Evolutionary conservation across 2,329 filamentous ascomycete genomes (phyloP).

Genomic region (Ceratocystis albifundus): DNA sequence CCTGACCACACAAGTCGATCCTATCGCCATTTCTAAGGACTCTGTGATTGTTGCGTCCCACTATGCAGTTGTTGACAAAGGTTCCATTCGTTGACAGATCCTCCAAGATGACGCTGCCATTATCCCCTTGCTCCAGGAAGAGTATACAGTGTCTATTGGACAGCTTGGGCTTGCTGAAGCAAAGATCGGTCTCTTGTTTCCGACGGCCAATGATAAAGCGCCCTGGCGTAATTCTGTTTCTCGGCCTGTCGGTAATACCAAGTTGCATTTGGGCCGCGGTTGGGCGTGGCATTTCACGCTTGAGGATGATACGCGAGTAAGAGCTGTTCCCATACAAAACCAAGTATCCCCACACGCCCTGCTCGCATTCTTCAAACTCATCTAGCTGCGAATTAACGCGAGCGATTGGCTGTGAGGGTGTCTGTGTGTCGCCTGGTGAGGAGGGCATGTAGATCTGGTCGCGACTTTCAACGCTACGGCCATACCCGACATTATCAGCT

Average conservation of each 20-base stretch:
- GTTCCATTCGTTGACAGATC: constrained; percentile 95
- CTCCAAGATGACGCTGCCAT: constrained; percentile 60
- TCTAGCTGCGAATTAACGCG: constrained; percentile 42
- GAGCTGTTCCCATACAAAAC: constrained; percentile 64
- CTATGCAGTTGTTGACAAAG: constrained; percentile 81
- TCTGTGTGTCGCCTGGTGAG: constrained; percentile 17
- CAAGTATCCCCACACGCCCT: constrained; percentile 93
- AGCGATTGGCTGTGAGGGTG: constrained; percentile 15
- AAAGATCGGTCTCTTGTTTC: constrained; percentile 43
- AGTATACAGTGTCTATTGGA: constrained; percentile 72
- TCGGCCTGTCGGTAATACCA: constrained; percentile 32
- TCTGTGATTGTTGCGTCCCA: constrained; percentile 83
- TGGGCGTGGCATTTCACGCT: constrained; percentile 56
- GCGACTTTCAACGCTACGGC: background rate
- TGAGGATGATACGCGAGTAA: constrained; percentile 57
- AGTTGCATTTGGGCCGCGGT: constrained; percentile 22
- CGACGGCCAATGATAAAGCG: constrained; percentile 21
- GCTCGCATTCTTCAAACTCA: constrained; percentile 67
- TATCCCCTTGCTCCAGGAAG: constrained; percentile 49
- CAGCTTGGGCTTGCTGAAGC: constrained; percentile 50
- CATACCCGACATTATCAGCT: background rate
- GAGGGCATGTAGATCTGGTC: constrained; percentile 13
- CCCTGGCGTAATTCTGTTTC: constrained; percentile 28
- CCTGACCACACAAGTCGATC: constrained; percentile 72
- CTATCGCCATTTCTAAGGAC: constrained; percentile 85